phyloP scores from a whole-genome alignment of 2,329 filamentous ascomycete genomes.

The Microdochium trichocladiopsis region DNA sequence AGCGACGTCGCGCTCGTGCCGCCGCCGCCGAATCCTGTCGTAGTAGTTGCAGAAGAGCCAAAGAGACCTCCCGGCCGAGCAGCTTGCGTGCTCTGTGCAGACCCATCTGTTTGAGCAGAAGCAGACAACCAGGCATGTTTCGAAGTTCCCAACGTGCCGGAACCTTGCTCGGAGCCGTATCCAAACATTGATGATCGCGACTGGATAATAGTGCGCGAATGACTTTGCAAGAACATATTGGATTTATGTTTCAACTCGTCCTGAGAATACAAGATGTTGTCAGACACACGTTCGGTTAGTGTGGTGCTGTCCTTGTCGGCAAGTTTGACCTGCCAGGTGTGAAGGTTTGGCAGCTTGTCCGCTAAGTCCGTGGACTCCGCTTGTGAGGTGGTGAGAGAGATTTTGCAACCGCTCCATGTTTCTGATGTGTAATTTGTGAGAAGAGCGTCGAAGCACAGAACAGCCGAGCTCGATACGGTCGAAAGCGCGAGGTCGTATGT shows the following conservation, averaged over 20 bases:
- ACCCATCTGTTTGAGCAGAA: background rate
- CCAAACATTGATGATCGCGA: constrained; percentile 28
- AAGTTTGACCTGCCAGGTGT: constrained; percentile 50
- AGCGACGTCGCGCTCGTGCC: too few relatives aligned
- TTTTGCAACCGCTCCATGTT: constrained; percentile 52
- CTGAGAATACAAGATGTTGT: constrained; percentile 26
- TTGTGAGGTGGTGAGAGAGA: constrained; percentile 58
- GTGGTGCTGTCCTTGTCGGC: constrained; percentile 17
- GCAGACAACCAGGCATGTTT: background rate
- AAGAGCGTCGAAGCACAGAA: constrained; percentile 54
- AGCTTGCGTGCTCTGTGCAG: too few relatives aligned
- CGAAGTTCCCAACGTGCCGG: background rate
- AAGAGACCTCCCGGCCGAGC: constrained; percentile 6
- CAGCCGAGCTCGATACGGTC: constrained; percentile 43
- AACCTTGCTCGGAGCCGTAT: background rate
- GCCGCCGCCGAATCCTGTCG: constrained; percentile 7
- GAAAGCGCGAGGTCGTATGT: constrained; percentile 57
- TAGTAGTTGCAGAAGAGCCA: constrained; percentile 2
- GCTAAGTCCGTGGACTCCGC: constrained; percentile 48
- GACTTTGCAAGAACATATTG: constrained; percentile 18
- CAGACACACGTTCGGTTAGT: constrained; percentile 3
- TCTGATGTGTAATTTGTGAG: constrained; percentile 57
- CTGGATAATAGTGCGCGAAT: constrained; percentile 11
- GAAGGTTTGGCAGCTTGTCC: constrained; percentile 45
- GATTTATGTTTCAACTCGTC: constrained; percentile 28